These are phyloP conservation scores for Syncephalis fuscata DNA, from an alignment of 371 early-diverging fungal species.

Conservation along the genomic window DNA sequence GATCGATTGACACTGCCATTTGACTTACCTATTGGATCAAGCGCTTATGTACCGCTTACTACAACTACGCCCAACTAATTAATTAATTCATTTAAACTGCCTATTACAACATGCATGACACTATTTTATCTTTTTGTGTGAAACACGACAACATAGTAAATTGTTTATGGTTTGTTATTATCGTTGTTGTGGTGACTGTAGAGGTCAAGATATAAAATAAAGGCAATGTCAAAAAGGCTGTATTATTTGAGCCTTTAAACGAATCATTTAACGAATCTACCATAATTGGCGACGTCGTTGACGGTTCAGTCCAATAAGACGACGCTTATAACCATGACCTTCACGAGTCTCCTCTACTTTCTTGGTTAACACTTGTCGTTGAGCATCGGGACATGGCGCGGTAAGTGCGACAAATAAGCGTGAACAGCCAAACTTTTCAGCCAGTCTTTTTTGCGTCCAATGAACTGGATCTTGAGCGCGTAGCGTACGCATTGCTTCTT, in stretches of 20 bases:
- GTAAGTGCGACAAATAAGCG: constrained; percentile 1
- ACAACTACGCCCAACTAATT: no score
- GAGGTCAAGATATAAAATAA: no score
- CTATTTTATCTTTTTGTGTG: no score
- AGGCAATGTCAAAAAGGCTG: no score
- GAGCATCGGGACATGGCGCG: constrained; percentile 4
- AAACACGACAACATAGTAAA: no score
- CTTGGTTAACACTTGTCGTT: background rate
- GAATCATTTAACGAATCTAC: background rate
- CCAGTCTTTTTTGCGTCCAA: constrained; percentile 16
- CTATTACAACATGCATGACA: no score
- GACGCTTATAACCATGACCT: background rate
- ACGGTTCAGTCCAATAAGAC: background rate
- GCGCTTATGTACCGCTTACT: no score
- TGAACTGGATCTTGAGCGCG: constrained; percentile 14
- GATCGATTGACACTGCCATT: background rate
- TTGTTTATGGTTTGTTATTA: no score
- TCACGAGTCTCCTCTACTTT: background rate
- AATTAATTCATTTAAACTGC: no score
- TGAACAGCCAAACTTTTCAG: constrained; percentile 14
- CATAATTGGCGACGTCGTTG: background rate
- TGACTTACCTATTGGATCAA: no score
- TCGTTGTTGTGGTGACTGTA: no score
- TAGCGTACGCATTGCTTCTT: constrained; percentile 14
- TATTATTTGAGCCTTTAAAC: background rate